A percentile compares a stretch with the other conserved stretches of the same genome.
Conservation (phyloP, 73 alveolate species). For the Paramecium sexaurelia region DNA sequence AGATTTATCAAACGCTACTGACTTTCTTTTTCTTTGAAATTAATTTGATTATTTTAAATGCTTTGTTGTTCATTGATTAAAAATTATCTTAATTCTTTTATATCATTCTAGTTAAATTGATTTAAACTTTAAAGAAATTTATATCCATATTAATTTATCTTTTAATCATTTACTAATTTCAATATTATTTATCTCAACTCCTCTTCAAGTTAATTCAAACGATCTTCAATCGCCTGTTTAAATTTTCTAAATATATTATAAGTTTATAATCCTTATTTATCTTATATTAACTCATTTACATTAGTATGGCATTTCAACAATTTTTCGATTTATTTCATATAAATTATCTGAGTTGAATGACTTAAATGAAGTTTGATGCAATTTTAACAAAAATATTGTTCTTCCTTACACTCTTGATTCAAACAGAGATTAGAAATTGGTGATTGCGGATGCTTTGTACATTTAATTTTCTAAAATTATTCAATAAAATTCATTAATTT, state of each 20-base stretch:
- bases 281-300: slow-evolving; percentile 13
- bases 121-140: neutral
- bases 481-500: slow-evolving; percentile 25
- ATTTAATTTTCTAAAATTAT: neutral
- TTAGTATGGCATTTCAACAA: neutral
- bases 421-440: slow-evolving; percentile 15
- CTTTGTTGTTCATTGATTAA: neutral
- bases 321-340: neutral
- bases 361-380: slow-evolving; percentile 3
- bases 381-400: neutral
- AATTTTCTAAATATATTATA: neutral
- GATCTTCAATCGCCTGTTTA: neutral
- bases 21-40: neutral
- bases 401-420: neutral
- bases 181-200: slow-evolving; percentile 11
- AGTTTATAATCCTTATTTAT: slow-evolving; percentile 1
- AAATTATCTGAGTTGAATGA: neutral
- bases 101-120: neutral
- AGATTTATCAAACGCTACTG: neutral
- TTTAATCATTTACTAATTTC: neutral
- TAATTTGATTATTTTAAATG: neutral
- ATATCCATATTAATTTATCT: neutral
- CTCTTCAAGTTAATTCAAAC: neutral
- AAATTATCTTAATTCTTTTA: neutral
- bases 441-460: slow-evolving; percentile 7